A percentile compares a stretch with the other conserved stretches of the same genome.
Conservation (phyloP, 2,329 filamentous ascomycete genomes). For the Claviceps maximensis region DNA sequence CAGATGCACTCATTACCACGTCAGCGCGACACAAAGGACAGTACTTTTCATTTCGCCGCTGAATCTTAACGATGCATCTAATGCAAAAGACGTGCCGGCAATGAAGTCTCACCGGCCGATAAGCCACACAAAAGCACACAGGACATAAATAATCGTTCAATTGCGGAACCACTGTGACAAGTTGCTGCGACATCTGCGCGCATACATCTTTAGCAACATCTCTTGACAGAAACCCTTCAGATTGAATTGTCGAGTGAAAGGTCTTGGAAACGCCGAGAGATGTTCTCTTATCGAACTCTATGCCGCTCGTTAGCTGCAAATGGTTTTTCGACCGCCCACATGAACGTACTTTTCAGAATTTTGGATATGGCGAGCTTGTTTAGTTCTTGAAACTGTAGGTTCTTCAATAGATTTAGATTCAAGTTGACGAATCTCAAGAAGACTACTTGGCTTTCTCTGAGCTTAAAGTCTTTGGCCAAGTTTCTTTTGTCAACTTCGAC, state of each 20-base stretch:
- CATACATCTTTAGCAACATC: conserved; percentile 64
- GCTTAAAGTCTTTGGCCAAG: conserved; percentile 49
- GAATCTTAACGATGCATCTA: conserved; percentile 67
- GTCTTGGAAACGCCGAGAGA: conserved; percentile 53
- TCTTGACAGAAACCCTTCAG: conserved; percentile 48
- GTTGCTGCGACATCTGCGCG: conserved; percentile 56
- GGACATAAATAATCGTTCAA: conserved; percentile 77
- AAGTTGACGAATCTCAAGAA: conserved; percentile 57
- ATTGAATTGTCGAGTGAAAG: conserved; percentile 46
- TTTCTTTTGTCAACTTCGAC: conserved; percentile 48
- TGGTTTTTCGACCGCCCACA: not conserved
- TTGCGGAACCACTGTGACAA: conserved; percentile 64
- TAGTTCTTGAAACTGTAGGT: conserved; percentile 72
- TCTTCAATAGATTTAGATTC: conserved; percentile 64
- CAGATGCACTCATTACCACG: conserved; percentile 57
- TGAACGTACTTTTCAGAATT: conserved; percentile 63
- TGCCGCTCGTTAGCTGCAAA: not conserved
- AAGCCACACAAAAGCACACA: conserved; percentile 67
- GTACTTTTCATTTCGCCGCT: conserved; percentile 50
- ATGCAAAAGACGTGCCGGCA: conserved; percentile 77
- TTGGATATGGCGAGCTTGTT: conserved; percentile 67
- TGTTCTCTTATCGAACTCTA: conserved; percentile 79
- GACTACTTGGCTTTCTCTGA: conserved; percentile 49
- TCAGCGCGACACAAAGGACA: conserved; percentile 68
- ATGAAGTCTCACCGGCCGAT: conserved; percentile 62